These are phyloP conservation scores for Canavalia gladiata DNA, from an alignment of 306 rosid genomes.

Conservation along the genomic window DNA sequence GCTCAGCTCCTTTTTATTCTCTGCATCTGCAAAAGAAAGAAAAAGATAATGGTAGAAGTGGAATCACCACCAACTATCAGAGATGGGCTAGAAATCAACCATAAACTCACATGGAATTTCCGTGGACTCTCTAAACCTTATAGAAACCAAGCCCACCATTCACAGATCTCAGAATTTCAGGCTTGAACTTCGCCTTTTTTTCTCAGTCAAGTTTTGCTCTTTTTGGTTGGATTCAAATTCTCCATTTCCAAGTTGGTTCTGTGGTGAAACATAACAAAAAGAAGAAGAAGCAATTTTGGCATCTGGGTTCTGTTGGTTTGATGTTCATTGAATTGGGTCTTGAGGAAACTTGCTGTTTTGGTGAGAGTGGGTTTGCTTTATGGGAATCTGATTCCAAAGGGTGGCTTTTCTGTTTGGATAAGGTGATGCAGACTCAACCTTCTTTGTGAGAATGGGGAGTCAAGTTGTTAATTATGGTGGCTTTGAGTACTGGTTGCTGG, in stretches of 20 bases:
- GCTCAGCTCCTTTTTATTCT: constrained; percentile 49
- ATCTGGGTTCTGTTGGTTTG: constrained; percentile 57
- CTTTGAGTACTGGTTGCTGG: constrained; percentile 52
- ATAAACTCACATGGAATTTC: constrained; percentile 61
- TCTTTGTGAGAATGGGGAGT: constrained; percentile 59
- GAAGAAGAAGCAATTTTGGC: constrained; percentile 50
- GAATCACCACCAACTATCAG: constrained; percentile 55
- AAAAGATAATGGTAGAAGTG: constrained; percentile 58
- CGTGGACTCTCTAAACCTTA: constrained; percentile 57
- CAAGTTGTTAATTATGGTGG: constrained; percentile 52
- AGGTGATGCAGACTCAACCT: constrained; percentile 55
- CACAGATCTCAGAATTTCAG: constrained; percentile 75
- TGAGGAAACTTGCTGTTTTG: constrained; percentile 48
- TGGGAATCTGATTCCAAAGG: constrained; percentile 61
- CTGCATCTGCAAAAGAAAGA: constrained; percentile 45
- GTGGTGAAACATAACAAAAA: not conserved
- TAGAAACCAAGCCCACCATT: constrained; percentile 53
- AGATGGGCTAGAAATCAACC: constrained; percentile 39
- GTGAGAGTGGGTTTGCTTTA: constrained; percentile 46
- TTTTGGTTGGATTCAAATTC: constrained; percentile 61
- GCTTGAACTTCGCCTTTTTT: constrained; percentile 41
- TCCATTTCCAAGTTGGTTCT: constrained; percentile 51
- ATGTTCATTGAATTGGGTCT: constrained; percentile 47
- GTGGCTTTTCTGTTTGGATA: constrained; percentile 48
- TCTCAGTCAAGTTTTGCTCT: constrained; percentile 60